Evolutionary conservation across 805 yeast genomes (phyloP).

Genomic region (Candida ortonii): DNA sequence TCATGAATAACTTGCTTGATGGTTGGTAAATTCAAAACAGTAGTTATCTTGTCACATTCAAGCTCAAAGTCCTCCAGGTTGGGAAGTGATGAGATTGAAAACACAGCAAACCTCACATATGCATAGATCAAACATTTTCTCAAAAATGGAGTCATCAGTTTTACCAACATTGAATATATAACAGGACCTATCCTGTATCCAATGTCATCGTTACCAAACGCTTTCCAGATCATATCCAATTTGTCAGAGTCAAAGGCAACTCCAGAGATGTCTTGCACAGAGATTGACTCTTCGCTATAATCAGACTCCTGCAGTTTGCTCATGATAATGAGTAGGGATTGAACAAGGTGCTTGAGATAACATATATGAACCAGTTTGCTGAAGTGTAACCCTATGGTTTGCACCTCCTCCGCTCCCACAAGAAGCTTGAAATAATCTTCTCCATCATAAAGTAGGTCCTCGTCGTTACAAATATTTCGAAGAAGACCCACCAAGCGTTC

Average conservation of each 20-base stretch:
- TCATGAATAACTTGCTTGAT: slow-evolving; percentile 28
- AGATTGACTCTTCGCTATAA: slow-evolving; percentile 6
- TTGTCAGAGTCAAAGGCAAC: slow-evolving; percentile 12
- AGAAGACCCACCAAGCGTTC: slow-evolving; percentile 39
- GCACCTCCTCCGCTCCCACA: slow-evolving; percentile 47
- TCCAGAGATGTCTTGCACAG: slow-evolving; percentile 14
- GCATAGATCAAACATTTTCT: slow-evolving; percentile 60
- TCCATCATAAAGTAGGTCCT: slow-evolving; percentile 31
- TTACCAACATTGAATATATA: slow-evolving; percentile 53
- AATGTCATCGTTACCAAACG: slow-evolving; percentile 29
- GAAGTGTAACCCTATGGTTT: slow-evolving; percentile 42
- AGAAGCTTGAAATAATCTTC: slow-evolving; percentile 54
- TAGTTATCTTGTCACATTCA: slow-evolving; percentile 57
- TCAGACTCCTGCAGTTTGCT: slow-evolving; percentile 11
- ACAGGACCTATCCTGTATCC: slow-evolving; percentile 35
- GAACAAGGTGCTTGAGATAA: slow-evolving; percentile 52
- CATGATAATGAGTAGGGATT: slow-evolving; percentile 34
- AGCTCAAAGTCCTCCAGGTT: slow-evolving; percentile 23
- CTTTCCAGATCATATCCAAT: slow-evolving; percentile 15
- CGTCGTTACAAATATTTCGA: slow-evolving; percentile 52
- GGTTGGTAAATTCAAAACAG: slow-evolving; percentile 46
- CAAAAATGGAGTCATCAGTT: slow-evolving; percentile 60
- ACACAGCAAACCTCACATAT: slow-evolving; percentile 49
- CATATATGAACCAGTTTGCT: slow-evolving; percentile 49
- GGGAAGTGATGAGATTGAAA: slow-evolving; percentile 28